phyloP scores from a whole-genome alignment of 2,329 filamentous ascomycete species.

The Juglanconis oblonga region DNA sequence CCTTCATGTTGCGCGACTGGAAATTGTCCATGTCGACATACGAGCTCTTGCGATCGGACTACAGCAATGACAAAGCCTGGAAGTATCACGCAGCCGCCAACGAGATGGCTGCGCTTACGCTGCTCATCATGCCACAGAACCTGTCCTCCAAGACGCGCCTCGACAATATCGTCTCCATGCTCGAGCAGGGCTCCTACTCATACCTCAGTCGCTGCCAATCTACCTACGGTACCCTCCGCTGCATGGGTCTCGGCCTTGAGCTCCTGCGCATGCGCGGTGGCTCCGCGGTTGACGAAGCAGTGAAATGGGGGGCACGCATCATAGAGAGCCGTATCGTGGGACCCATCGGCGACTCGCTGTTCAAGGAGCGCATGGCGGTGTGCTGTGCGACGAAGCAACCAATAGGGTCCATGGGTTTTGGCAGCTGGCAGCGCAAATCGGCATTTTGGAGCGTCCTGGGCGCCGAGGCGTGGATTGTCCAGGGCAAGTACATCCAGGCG shows the following conservation, averaged over 20 bases:
- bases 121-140: conserved; percentile 72
- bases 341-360: conserved; percentile 71
- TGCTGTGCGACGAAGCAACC: conserved; percentile 77
- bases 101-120: conserved; percentile 88
- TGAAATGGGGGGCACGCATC: conserved; percentile 76
- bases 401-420: conserved; percentile 63
- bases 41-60: conserved; percentile 84
- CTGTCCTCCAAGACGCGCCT: conserved; percentile 72
- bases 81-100: conserved; percentile 89
- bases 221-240: conserved; percentile 77
- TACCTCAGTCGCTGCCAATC: conserved; percentile 82
- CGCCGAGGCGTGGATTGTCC: conserved; percentile 77
- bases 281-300: conserved; percentile 79
- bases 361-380: conserved; percentile 81
- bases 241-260: conserved; percentile 72
- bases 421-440: conserved; percentile 75
- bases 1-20: conserved; percentile 96
- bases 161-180: conserved; percentile 80
- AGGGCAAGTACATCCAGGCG: conserved; percentile 74
- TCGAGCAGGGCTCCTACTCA: conserved; percentile 88
- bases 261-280: conserved; percentile 78
- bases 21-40: conserved; percentile 90
- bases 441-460: conserved; percentile 85
- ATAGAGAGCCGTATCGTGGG: conserved; percentile 77
- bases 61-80: conserved; percentile 95